A percentile compares a stretch with the other conserved stretches of the same genome.
phyloP scores from a whole-genome alignment of 2,329 filamentous ascomycete genomes.

The Hyphodiscus sp. region DNA sequence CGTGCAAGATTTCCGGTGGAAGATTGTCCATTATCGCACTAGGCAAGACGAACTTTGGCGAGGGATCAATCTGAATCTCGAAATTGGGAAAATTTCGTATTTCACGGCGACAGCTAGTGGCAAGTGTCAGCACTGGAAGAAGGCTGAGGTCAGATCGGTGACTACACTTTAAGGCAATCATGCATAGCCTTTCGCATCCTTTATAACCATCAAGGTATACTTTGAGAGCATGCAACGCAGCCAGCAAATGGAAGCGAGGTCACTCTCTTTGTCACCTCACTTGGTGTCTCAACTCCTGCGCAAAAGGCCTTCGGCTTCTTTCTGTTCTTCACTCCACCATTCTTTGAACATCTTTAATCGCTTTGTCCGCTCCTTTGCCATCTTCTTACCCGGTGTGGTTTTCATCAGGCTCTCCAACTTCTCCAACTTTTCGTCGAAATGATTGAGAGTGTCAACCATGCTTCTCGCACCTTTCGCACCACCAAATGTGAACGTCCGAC shows the following conservation, averaged over 20 bases:
- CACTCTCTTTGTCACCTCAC: not conserved
- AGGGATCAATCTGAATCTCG: not conserved
- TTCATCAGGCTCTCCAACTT: conserved; percentile 58
- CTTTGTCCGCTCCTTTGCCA: conserved; percentile 48
- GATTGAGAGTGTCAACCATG: conserved; percentile 61
- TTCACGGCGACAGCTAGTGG: not conserved
- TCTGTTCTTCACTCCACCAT: conserved; percentile 52
- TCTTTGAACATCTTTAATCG: conserved; percentile 45
- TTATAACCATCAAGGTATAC: conserved; percentile 2
- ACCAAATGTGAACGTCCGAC: conserved; percentile 69
- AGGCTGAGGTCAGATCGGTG: not conserved
- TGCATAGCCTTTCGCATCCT: not conserved
- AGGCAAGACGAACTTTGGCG: not conserved
- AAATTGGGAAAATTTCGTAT: not conserved
- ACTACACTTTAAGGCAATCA: not conserved
- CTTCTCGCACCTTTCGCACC: conserved; percentile 53
- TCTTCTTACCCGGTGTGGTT: conserved; percentile 46
- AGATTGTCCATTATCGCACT: conserved; percentile 9
- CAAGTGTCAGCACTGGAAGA: not conserved
- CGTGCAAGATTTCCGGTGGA: conserved; percentile 14
- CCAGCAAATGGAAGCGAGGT: not conserved
- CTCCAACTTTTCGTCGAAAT: conserved; percentile 75
- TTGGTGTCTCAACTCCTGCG: conserved; percentile 14
- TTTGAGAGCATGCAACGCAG: conserved; percentile 1
- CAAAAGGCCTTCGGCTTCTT: conserved; percentile 24